A percentile compares a stretch with the other conserved stretches of the same genome.
These are phyloP conservation scores for Colletotrichum musae DNA, from an alignment of 2,329 filamentous ascomycete species.

Conservation along the genomic window DNA sequence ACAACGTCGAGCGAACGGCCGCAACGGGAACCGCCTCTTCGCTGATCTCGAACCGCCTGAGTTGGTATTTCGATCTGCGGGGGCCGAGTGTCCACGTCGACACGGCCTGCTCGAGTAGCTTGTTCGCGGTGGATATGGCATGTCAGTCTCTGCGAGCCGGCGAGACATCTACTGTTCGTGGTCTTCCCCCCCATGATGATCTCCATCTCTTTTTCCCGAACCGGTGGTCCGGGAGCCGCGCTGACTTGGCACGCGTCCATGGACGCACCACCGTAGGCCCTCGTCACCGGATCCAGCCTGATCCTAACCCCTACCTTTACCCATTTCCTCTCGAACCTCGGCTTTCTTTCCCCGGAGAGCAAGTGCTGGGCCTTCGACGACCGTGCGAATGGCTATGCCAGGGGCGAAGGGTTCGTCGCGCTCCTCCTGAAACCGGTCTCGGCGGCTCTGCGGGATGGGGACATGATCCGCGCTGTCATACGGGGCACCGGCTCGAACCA, in stretches of 20 bases:
- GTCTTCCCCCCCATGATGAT: slow-evolving; percentile 9
- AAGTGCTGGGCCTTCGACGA: slow-evolving; percentile 54
- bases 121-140: slow-evolving; percentile 51
- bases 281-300: slow-evolving; percentile 1
- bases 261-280: neutral
- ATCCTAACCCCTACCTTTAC: neutral
- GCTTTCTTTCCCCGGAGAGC: slow-evolving; percentile 47
- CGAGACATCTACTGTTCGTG: slow-evolving; percentile 46
- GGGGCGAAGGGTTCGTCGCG: slow-evolving; percentile 62
- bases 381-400: slow-evolving; percentile 62
- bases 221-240: no score
- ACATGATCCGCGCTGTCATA: slow-evolving; percentile 51
- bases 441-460: slow-evolving; percentile 57
- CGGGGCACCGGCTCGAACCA: slow-evolving; percentile 52
- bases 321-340: slow-evolving; percentile 44
- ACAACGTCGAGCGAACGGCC: slow-evolving; percentile 28
- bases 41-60: slow-evolving; percentile 43
- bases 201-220: slow-evolving; percentile 49
- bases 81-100: slow-evolving; percentile 50
- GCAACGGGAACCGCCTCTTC: slow-evolving; percentile 47
- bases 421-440: slow-evolving; percentile 61
- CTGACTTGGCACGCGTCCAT: no score
- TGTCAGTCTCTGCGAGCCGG: slow-evolving; percentile 48
- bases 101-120: slow-evolving; percentile 52
- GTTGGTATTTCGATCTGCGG: slow-evolving; percentile 45